Evolutionary conservation across 2,329 filamentous ascomycete genomes (phyloP), one percentile per base, ranked within the genome.

Genomic region (Colletotrichum sp.): DNA sequence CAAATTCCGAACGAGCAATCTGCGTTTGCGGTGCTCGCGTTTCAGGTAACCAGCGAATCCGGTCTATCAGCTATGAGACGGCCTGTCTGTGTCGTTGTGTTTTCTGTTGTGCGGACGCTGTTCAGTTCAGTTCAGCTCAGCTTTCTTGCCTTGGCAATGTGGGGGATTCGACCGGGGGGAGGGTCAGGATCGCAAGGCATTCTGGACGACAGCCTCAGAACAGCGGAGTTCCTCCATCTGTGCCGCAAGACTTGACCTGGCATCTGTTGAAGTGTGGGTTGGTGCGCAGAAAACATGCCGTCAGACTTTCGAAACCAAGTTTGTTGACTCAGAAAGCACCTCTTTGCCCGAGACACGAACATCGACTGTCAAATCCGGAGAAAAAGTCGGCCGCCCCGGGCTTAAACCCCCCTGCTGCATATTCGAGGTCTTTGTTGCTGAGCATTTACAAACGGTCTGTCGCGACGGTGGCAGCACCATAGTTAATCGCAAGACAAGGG

Each of bases 351-450:
- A 27, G 52, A 65, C n/a, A 49, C 30, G 29, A 34, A 29, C 13
- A 36, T 71, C 49, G 61, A 29, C 3, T 25, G 39, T 27, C 25
- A 22, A 67, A 30, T 63, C 29, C 32, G 69, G 70, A 55, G 27
- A 32, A 59, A 72, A 68, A 25, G 49, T 74, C 74, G 70, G 74
- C 34, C 44, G 64, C 74, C 59, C 74, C 65, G 74, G 69, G 64
- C 11, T 52, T 61, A 49, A 64, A n/a, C 16, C 25, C 73, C 74
- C 74, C 74, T 76, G 64, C 55, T 61, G 74, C 74, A 76, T 57
- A 32, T 13, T 25, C 36, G 5, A 22, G 6, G 15, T 49, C 36
- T 29, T 52, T 12, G 27, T 36, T 36, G 59, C 57, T 69, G 49
- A 49, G 57, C 70, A 57, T 49, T 19, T 36, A 49, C 63, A 59